Percentiles rank a stretch among this genome's conserved stretches.
Evolutionary conservation across 257 asterid species (phyloP).

Genomic region (Solanum stenotomum): DNA sequence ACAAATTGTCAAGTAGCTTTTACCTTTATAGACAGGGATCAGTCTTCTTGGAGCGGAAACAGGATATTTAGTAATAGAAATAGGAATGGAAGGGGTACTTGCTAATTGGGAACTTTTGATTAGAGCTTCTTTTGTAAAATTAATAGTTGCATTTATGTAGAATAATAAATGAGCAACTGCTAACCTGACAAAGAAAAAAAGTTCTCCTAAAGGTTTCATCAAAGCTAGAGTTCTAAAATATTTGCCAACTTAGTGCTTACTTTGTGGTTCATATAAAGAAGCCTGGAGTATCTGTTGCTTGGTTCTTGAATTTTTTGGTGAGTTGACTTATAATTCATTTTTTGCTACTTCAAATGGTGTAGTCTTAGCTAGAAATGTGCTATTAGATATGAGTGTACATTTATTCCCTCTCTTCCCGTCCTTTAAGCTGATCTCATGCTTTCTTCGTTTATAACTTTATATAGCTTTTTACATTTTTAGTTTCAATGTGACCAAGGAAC

Average conservation of each 20-base stretch:
- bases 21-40: background rate
- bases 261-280: background rate
- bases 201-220: background rate
- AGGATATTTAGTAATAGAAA: background rate
- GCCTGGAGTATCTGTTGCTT: background rate
- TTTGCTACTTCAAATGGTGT: background rate
- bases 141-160: background rate
- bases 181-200: background rate
- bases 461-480: background rate
- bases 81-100: background rate
- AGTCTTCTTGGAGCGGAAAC: background rate
- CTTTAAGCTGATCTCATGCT: background rate
- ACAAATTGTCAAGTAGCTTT: background rate
- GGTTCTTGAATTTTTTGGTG: background rate
- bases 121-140: background rate
- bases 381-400: background rate
- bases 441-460: background rate
- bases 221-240: background rate
- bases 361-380: background rate
- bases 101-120: background rate
- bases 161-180: background rate
- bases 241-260: background rate
- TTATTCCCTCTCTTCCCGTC: background rate
- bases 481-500: background rate
- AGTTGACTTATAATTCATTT: background rate